Evolutionary conservation across 2,329 filamentous ascomycete species (phyloP), one percentile per base, ranked within the genome.

Genomic region (Talaromyces sp.): DNA sequence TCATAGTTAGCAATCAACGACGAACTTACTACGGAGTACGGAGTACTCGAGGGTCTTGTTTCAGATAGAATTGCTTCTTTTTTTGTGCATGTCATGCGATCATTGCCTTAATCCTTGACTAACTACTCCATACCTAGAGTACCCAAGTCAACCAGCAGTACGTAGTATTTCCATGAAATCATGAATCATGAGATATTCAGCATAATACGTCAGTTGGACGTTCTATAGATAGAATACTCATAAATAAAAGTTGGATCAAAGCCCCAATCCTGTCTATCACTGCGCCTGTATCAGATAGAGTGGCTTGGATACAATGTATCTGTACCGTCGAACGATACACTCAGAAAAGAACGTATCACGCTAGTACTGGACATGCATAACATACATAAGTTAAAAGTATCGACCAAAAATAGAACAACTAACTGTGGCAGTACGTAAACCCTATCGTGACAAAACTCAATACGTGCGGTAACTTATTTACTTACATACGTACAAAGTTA

Each of bases 221-320:
- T 48, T 33, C 45, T 48, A 48, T 33, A 48, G 45, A 48, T 53
- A 53, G 50, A 53, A 53, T 28, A 53, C 31, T 19, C 50, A 25
- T 19, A 19, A 53, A 10, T 39, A 37, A 28, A 17, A 11, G 19
- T n/a, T 53, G 50, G n/a, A 37, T 37, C 50, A 22, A 53, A 39
- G 19, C 50, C 45, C 19, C 10, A 25, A 17, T 33, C 28, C 25
- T 48, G 45, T 48, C n/a, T 13, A 48, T 48, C 45, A 21, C 19
- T 35, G 28, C 28, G 48, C 21, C 13, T 11, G 48, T 52, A 37
- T 28, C 48, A 52, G 9, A 28, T 39, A 25, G 13, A 37, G 48
- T 39, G 48, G 48, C 33, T 52, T 52, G 35, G 33, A n/a, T 22
- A 28, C 13, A n/a, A n/a, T 15, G 48, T 51, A 21, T 22, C 39